Evolutionary conservation across 805 yeast genomes (phyloP), one percentile per base, ranked within the genome.

Genomic region (Ogataea nakhonphanomensis): DNA sequence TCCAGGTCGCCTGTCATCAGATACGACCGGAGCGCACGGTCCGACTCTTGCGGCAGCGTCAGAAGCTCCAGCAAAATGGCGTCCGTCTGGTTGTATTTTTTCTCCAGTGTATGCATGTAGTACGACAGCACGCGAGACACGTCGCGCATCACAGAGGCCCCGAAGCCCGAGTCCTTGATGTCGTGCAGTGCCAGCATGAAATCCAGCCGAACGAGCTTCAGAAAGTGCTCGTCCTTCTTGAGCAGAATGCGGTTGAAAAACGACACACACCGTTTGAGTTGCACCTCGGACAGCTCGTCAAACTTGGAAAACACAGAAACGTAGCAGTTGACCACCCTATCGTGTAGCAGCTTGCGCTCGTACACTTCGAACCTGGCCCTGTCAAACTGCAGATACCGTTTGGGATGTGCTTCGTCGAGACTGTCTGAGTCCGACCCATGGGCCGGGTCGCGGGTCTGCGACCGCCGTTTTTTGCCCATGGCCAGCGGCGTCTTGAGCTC

Each of bases 231-330:
- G 42, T 84, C 81, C 29, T 77, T 72, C 34, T 78, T 70, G 34
- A 82, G 79, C 49, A 88, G 78, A 1, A 87, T 61, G 23, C 85
- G 67, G 54, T 85, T 87, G 54, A 89, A 79, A 54, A 76, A 91
- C 1, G 82, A 67, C 7, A 93, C 56, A 8, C 83, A 79, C 34
- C 73, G 70, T 49, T 79, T 80, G 32, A 91, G 64, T 35, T 79
- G 81, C 9, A 64, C 69, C 39, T 78, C 78, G 1, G 72, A 61
- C 25, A 90, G 60, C 42, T 87, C 95, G 36, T 65, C 67, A 56
- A 71, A 87, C 44, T 81, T 68, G 7, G 73, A 64, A 30, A 91
- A 67, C 43, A 74, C 77, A 36, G 71, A 73, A 39, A 85, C 74
- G 54, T 82, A 87, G 1, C 88, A 73, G 31, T 80, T 71, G 2